Evolutionary conservation across 306 rosid species (phyloP), one percentile per base, ranked within the genome.

Genomic region (Vachellia collinsii): DNA sequence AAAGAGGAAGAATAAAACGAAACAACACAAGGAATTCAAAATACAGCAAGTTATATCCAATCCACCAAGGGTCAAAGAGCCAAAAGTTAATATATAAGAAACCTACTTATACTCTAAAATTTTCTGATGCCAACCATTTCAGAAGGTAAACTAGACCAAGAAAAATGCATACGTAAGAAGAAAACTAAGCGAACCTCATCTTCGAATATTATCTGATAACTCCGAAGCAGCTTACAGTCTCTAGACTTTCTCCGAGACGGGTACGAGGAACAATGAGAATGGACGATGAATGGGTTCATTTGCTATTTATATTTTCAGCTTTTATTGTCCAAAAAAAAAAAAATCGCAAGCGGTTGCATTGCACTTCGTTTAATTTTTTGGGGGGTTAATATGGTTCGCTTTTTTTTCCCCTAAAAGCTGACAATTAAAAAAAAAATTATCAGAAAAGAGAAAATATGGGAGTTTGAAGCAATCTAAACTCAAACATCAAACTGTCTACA

Each of bases 121-220:
- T 0, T 53, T 64, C 69, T 7, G 41, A 19, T 22, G 5, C 4
- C 1, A 14, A 46, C 19, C 20, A 44, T 68, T 11, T 62, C 41
- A 62, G 20, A 42, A 75, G 50, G 23, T 22, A 36, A 76, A 59
- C 38, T 22, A 23, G 3, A 41, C 1, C n/a, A 16, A 46, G 36
- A 51, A 58, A 36, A 56, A 43, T 5, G 11, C 3, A 67, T 64
- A 67, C 20, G 44, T 42, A 59, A 10, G 34, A 1, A 36, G 62
- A 20, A 56, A 65, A 65, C 16, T n/a, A 46, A 73, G 46, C 29
- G 58, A 14, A 83, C 86, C 86, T 83, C 86, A 83, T 83, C 46
- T 39, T 61, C 13, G 59, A 48, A 76, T 10, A 48, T 47, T 61
- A n/a, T 59, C 11, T 12, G 56, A 23, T 51, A 41, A 82, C 46